Conservation (phyloP, 2,329 filamentous ascomycete genomes). For the Phyllosticta citriasiana region DNA sequence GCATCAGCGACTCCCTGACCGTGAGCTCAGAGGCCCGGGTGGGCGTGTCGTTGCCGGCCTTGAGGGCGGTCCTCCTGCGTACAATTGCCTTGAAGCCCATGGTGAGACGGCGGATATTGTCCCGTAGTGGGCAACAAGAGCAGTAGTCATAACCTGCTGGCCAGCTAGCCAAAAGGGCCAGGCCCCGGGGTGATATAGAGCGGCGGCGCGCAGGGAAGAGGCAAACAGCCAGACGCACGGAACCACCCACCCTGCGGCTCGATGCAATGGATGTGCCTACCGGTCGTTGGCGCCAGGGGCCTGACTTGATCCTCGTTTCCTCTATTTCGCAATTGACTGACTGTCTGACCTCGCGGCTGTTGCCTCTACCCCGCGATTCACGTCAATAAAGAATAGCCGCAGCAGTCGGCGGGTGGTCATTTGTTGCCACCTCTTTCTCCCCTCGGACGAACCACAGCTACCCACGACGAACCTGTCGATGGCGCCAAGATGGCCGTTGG, state of each 20-base stretch:
- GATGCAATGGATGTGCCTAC: not conserved
- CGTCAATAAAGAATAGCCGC: not conserved
- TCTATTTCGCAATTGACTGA: not conserved
- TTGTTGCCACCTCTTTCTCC: not conserved
- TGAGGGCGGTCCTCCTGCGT: constrained; percentile 3
- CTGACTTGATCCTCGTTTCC: not conserved
- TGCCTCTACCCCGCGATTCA: not conserved
- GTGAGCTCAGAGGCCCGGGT: constrained; percentile 54
- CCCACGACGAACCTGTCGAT: not conserved
- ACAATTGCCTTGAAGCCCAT: constrained; percentile 8
- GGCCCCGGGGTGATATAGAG: not conserved
- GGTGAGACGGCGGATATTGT: not conserved
- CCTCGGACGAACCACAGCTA: not conserved
- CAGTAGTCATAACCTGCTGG: not conserved
- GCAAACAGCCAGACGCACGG: not conserved
- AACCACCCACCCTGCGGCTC: not conserved
- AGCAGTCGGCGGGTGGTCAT: not conserved
- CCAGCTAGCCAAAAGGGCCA: not conserved
- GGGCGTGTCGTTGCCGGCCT: constrained; percentile 25
- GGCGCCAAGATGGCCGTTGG: not conserved
- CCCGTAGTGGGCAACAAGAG: not conserved
- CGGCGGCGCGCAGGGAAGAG: not conserved
- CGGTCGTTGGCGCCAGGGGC: not conserved
- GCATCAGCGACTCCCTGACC: constrained; percentile 55
- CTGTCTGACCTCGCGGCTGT: not conserved